Evolutionary conservation across 108 stramenopile genomes (phyloP).

Genomic region (Hondaea fermentalgiana): DNA sequence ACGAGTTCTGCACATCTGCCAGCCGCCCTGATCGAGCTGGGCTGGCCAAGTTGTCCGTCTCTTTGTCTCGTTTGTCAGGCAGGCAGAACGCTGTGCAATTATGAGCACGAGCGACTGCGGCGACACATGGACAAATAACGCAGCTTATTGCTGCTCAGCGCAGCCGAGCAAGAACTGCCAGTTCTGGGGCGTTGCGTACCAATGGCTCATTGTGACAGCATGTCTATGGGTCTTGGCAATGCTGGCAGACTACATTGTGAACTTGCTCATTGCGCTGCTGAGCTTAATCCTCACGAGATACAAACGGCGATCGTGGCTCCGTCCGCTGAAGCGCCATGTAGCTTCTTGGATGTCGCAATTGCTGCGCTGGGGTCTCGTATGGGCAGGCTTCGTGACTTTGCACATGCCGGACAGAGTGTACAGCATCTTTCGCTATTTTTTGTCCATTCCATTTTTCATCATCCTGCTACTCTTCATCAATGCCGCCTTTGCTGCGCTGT

Average conservation of each 20-base stretch:
- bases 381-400: neutral
- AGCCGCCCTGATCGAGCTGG: no score
- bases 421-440: neutral
- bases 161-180: neutral
- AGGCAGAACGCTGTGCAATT: no score
- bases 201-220: neutral
- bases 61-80: no score
- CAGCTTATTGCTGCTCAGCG: neutral
- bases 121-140: neutral
- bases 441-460: neutral
- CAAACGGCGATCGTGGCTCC: neutral
- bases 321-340: neutral
- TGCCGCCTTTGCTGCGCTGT: neutral
- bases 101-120: neutral
- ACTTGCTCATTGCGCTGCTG: neutral
- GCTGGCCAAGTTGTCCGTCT: no score
- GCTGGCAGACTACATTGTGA: neutral
- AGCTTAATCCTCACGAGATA: neutral
- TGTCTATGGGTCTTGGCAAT: neutral
- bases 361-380: neutral
- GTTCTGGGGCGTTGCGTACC: neutral
- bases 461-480: neutral
- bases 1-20: no score
- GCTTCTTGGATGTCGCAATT: neutral
- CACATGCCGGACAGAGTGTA: neutral